Evolutionary conservation across 192 early-diverging fungal genomes (phyloP), one percentile per base, ranked within the genome.

Genomic region (Umbelopsis sp.): DNA sequence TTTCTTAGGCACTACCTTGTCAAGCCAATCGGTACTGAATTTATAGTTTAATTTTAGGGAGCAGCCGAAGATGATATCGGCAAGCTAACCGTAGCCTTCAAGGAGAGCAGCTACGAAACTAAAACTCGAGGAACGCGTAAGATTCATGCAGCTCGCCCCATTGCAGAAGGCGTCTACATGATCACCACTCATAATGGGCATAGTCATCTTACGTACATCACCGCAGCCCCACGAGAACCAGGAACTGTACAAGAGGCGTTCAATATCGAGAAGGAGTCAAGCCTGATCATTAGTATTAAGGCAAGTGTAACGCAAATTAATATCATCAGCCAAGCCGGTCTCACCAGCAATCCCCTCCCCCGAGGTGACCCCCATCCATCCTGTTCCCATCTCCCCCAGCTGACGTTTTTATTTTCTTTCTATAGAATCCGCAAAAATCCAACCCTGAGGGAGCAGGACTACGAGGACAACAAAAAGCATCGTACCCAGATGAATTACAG

Each of bases 261-360:
- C 67, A 80, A 82, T 20, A 76, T 84, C 45, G 69, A 71, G 25
- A 77, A 80, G 3, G 49, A 84, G 56, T 78, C 74, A 3, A 78
- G 75, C 47, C 81, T 71, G 47, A 71, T 83, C 32, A 41, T 84
- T n/a, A 77, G 69, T 25, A 68, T 84, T 31, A 84, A 84, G 77
- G 74, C 71, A 31, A 54, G 43, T 52, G 22, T 36, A 16, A 22
- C 25, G 26, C 1, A 41, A 41, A 73, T 7, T 54, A 14, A 45
- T n/a, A 8, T 49, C 32, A 24, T 11, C 26, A 22, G 21, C 32
- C n/a, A n/a, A n/a, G n/a, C n/a, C n/a, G n/a, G n/a, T n/a, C n/a
- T n/a, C n/a, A n/a, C n/a, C n/a, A n/a, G n/a, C n/a, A n/a, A n/a
- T n/a, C n/a, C 17, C 10, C 43, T 45, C 26, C 1, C 14, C 17